Evolutionary conservation across 345 rosid genomes (phyloP).

Genomic region (Pistacia atlantica): DNA sequence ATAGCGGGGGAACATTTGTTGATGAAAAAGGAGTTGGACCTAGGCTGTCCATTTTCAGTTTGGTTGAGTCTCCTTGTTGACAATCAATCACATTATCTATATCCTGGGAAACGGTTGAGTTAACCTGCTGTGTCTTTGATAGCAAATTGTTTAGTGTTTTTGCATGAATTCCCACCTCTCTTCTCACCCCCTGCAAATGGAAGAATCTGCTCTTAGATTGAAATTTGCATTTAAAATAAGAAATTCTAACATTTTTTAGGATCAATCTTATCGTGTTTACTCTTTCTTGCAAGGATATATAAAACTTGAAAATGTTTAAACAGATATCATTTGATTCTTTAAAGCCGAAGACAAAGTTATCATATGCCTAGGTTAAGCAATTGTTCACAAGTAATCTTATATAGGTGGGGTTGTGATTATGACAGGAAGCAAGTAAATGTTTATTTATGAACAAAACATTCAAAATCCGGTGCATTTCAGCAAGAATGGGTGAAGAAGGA

Average conservation of each 20-base stretch:
- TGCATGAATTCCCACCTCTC: conserved; percentile 95
- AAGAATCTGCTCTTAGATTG: conserved; percentile 4
- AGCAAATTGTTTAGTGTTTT: conserved; percentile 55
- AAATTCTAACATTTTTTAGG: not conserved
- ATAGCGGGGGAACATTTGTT: conserved; percentile 16
- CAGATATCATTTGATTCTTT: not conserved
- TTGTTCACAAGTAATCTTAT: not conserved
- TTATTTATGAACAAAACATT: not conserved
- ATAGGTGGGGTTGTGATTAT: not conserved
- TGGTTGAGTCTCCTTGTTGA: conserved; percentile 4
- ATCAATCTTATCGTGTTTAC: too few species aligned
- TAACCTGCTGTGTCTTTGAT: conserved; percentile 13
- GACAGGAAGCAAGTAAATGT: not conserved
- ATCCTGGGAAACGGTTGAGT: conserved; percentile 12
- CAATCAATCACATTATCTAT: conserved; percentile 29
- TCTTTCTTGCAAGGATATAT: too few species aligned
- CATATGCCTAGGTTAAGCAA: not conserved
- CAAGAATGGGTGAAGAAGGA: not conserved
- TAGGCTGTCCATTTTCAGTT: not conserved
- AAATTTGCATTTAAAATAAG: not conserved
- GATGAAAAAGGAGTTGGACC: conserved; percentile 16
- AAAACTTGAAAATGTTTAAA: not conserved
- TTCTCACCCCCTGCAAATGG: conserved; percentile 72
- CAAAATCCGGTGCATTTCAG: too few species aligned
- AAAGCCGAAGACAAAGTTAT: not conserved